These are phyloP conservation scores for Solanum hybrid DNA, from an alignment of 305 asterid genomes.

Conservation along the genomic window DNA sequence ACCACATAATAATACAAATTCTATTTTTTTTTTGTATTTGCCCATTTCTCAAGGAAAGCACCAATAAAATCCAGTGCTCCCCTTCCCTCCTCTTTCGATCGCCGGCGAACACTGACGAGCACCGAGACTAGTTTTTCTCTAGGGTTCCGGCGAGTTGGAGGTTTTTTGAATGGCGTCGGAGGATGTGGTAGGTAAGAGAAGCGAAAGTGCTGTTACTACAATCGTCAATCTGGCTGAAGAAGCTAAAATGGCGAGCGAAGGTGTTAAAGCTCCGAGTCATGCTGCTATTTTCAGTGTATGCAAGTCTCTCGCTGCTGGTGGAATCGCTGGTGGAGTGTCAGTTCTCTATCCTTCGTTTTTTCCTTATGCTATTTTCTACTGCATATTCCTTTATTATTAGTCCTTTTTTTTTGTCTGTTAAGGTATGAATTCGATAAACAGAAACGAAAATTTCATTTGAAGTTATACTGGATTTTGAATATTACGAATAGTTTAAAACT, in stretches of 20 bases:
- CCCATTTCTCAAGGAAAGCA: conserved; percentile 8
- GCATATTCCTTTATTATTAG: not conserved
- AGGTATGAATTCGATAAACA: not conserved
- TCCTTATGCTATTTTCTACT: not conserved
- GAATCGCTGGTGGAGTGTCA: conserved; percentile 37
- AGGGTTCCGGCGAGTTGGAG: conserved; percentile 12
- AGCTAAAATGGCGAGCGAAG: conserved; percentile 35
- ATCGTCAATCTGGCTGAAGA: conserved; percentile 33
- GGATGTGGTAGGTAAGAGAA: conserved; percentile 31
- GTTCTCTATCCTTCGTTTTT: conserved; percentile 5
- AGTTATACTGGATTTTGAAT: not conserved
- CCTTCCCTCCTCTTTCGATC: not conserved
- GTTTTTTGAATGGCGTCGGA: conserved; percentile 25
- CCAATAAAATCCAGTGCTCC: not conserved
- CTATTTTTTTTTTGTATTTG: not conserved
- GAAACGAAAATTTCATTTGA: not conserved
- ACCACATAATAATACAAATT: not conserved
- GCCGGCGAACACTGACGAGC: conserved; percentile 2
- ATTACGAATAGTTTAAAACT: not conserved
- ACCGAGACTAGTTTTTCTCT: not conserved
- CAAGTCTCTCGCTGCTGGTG: conserved; percentile 42
- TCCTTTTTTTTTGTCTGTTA: not conserved
- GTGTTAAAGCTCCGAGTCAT: conserved; percentile 23
- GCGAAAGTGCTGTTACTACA: conserved; percentile 25
- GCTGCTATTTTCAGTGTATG: conserved; percentile 21